Evolutionary conservation across 2,329 filamentous ascomycete genomes (phyloP).

Genomic region (Huntiella omanensis): DNA sequence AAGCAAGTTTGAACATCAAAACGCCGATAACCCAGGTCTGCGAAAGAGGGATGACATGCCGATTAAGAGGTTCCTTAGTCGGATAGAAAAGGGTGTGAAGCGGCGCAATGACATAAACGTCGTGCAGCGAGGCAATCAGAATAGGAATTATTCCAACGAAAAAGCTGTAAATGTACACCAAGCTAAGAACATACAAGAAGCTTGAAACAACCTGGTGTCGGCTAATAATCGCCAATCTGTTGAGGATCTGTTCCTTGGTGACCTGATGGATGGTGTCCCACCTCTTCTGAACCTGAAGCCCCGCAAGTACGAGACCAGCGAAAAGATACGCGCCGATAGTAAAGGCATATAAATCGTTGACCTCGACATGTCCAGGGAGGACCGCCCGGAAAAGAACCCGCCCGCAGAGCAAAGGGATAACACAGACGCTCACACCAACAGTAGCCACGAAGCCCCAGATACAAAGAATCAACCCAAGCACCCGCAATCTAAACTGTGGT

Average conservation of each 20-base stretch:
- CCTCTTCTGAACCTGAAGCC: neutral
- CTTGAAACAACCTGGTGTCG: conserved; percentile 15
- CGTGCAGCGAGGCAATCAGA: conserved; percentile 58
- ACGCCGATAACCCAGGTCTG: conserved; percentile 90
- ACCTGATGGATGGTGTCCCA: neutral
- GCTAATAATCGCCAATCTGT: conserved; percentile 14
- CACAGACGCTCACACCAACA: conserved; percentile 69
- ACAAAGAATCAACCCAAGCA: conserved; percentile 69
- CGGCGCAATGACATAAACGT: conserved; percentile 77
- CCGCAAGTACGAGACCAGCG: conserved; percentile 29
- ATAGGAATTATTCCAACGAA: conserved; percentile 67
- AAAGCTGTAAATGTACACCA: conserved; percentile 58
- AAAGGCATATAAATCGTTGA: conserved; percentile 95
- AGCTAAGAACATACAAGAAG: conserved; percentile 14
- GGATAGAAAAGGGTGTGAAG: conserved; percentile 57
- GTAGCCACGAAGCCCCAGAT: conserved; percentile 88
- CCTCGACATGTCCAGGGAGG: conserved; percentile 50
- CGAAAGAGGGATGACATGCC: conserved; percentile 65
- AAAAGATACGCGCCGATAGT: conserved; percentile 74
- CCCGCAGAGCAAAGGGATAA: conserved; percentile 72
- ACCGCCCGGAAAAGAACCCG: conserved; percentile 56
- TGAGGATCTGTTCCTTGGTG: conserved; percentile 13
- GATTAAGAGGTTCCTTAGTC: conserved; percentile 15
- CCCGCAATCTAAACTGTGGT: conserved; percentile 61
- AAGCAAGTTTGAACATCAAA: conserved; percentile 67